These are phyloP conservation scores for Fomitopsis schrenkii DNA, from an alignment of 1,284 basidiomycete species.

Conservation along the genomic window DNA sequence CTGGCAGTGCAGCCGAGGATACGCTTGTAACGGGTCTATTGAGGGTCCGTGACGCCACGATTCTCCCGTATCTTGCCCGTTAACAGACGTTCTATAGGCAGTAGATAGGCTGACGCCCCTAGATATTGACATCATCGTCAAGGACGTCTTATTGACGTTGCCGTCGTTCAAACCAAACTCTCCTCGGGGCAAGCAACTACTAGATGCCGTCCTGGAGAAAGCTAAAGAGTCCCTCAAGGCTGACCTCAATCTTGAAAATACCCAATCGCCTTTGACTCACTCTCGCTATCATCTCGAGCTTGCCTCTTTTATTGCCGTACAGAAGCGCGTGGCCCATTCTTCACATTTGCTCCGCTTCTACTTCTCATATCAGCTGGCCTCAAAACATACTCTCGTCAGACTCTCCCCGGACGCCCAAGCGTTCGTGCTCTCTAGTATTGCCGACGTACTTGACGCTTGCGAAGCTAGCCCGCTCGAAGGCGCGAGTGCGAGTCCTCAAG, in stretches of 20 bases:
- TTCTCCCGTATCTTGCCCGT: not conserved
- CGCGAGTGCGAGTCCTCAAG: conserved; percentile 2
- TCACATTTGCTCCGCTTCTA: conserved; percentile 50
- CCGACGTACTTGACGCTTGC: conserved; percentile 13
- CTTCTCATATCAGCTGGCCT: conserved; percentile 35
- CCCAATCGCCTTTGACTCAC: conserved; percentile 24
- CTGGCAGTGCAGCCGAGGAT: conserved; percentile 44
- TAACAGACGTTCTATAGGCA: conserved; percentile 33
- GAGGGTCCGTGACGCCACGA: conserved; percentile 33
- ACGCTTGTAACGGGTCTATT: conserved; percentile 45
- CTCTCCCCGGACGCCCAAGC: conserved; percentile 39
- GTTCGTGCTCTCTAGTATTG: conserved; percentile 36
- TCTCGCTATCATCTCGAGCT: conserved; percentile 46
- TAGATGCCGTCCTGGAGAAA: conserved; percentile 41
- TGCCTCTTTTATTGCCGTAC: conserved; percentile 40
- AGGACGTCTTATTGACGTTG: conserved; percentile 48
- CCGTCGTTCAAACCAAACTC: conserved; percentile 39
- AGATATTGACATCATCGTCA: conserved; percentile 46
- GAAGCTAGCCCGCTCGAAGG: conserved; percentile 13
- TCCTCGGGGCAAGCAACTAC: conserved; percentile 37
- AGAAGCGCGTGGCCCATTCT: conserved; percentile 38
- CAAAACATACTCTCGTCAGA: conserved; percentile 44
- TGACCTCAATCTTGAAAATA: conserved; percentile 27
- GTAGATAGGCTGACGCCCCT: conserved; percentile 38
- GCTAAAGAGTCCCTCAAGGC: conserved; percentile 34